Evolutionary conservation across 495 filamentous ascomycete genomes (phyloP).

Genomic region (Penicillium roqueforti): DNA sequence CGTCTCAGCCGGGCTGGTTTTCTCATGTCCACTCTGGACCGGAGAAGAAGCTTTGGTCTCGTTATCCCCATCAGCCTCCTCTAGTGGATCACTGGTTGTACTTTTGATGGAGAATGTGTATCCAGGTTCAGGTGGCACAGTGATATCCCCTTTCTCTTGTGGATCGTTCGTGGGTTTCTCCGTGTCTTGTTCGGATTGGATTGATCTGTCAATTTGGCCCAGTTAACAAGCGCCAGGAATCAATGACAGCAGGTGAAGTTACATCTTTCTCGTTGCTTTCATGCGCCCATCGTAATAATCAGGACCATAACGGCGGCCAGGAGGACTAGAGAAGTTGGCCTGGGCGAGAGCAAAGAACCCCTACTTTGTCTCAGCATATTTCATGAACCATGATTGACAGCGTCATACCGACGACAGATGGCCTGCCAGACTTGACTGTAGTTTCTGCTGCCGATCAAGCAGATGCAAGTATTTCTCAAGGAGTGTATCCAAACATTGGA

Average conservation of each 20-base stretch:
- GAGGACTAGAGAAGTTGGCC: constrained; percentile 65
- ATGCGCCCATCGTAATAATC: constrained; percentile 71
- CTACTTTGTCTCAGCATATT: constrained; percentile 28
- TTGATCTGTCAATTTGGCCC: constrained; percentile 17
- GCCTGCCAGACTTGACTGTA: constrained; percentile 51
- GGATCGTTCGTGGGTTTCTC: constrained; percentile 1
- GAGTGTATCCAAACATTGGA: constrained; percentile 55
- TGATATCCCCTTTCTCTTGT: neutral
- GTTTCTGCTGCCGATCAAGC: constrained; percentile 63
- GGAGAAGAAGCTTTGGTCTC: constrained; percentile 3
- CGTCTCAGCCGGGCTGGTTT: neutral
- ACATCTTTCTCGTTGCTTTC: constrained; percentile 55
- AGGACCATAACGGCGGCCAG: constrained; percentile 58
- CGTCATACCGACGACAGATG: constrained; percentile 55
- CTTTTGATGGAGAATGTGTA: constrained; percentile 18
- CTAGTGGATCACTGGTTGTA: neutral
- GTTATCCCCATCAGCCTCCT: constrained; percentile 11
- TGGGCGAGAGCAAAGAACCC: constrained; percentile 57
- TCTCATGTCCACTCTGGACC: neutral
- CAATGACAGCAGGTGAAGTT: constrained; percentile 1
- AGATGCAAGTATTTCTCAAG: constrained; percentile 66
- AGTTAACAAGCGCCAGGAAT: neutral
- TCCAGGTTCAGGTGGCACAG: neutral
- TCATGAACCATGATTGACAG: neutral
- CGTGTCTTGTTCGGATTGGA: constrained; percentile 12